Evolutionary conservation across 257 asterid species (phyloP), one percentile per base, ranked within the genome.

Genomic region (Gentiana straminea): DNA sequence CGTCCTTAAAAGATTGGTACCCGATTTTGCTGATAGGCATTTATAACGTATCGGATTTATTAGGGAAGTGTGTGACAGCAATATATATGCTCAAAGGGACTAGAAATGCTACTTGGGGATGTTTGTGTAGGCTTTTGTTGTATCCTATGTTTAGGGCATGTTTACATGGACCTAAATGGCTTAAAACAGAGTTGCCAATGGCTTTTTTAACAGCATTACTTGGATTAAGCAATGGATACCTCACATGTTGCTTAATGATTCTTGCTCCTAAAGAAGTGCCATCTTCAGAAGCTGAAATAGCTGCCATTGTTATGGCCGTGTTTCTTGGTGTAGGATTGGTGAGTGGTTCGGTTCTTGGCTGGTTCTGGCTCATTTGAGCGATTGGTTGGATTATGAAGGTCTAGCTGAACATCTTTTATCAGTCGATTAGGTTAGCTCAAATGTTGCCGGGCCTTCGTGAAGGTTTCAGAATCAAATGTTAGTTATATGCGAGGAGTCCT

Each of bases 201-300:
- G 67, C 80, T 65, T 52, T 71, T 59, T 67, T 86, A 58, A 86
- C 96, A 1, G 57, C 67, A 11, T n/a, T 75, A 61, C 75, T 84
- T 44, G 96, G 94, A 2, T 33, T 86, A 4, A 84, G 69, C 52
- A 84, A 84, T n/a, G 96, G 94, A 3, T 86, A 86, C 66, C 66
- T 86, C 58, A 86, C 96, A 8, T 84, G 96, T 51, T 84, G 79
- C 2, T n/a, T 86, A 0, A 86, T 86, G 96, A 84, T 86, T 36
- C 82, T 84, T n/a, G 64, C 92, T 45, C 96, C 96, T 0, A 84
- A 81, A 64, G 52, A 54, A 41, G 94, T 84, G 72, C 52, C 70
- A 46, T 39, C 56, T 67, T 63, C 65, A 33, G 89, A 84, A 71
- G 84, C 86, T 33, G 96, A 87, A 62, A 76, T 73, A 2, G 94